A percentile compares a stretch with the other conserved stretches of the same genome.
Conservation (phyloP, 768 basidiomycete genomes). For the Lactifluus volemus region DNA sequence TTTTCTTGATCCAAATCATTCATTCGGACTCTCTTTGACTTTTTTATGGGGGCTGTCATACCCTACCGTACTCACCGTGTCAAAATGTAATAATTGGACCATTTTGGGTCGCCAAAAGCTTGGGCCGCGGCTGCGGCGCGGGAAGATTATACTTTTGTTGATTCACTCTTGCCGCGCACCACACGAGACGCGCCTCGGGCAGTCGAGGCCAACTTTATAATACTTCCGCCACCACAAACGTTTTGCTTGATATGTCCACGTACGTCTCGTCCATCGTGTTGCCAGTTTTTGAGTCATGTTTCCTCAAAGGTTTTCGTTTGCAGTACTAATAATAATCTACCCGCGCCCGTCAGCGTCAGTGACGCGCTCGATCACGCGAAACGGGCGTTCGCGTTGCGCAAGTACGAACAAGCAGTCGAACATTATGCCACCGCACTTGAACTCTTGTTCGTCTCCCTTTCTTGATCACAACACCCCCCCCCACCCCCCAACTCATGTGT, state of each 20-base stretch:
- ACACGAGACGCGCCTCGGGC: neutral
- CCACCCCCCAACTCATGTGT: no score
- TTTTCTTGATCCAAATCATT: no score
- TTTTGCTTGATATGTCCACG: constrained; percentile 2
- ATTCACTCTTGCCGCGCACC: neutral
- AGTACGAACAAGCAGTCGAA: constrained; percentile 80
- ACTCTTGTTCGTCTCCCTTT: constrained; percentile 49
- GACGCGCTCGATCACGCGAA: constrained; percentile 67
- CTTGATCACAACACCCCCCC: no score
- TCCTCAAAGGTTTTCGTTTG: neutral
- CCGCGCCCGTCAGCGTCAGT: constrained; percentile 33
- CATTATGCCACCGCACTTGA: constrained; percentile 81
- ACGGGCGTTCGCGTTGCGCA: constrained; percentile 81
- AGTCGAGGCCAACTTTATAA: neutral
- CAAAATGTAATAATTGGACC: no score
- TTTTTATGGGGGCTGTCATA: no score
- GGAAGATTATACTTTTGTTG: constrained; percentile 1
- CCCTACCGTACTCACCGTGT: no score
- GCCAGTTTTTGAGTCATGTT: neutral
- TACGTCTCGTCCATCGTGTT: constrained; percentile 1
- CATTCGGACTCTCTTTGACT: no score
- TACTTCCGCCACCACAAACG: neutral
- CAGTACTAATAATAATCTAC: neutral
- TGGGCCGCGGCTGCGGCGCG: neutral
- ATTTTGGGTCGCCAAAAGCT: no score